Evolutionary conservation across 108 stramenopile species (phyloP), one percentile per base, ranked within the genome.

Genomic region (Aurantiochytrium sp.): DNA sequence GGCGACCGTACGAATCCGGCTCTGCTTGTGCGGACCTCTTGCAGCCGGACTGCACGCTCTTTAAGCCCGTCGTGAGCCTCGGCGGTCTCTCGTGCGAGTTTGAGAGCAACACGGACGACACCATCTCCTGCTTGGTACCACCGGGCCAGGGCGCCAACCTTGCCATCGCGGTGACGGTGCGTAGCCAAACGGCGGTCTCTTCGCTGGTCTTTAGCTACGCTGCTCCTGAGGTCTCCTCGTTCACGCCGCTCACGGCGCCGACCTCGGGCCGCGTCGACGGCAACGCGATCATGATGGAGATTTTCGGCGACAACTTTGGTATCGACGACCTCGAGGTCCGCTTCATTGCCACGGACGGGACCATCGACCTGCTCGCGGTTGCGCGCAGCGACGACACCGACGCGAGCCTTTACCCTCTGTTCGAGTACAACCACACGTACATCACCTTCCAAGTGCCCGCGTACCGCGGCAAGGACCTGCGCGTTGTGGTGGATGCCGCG

Each of bases 61-160:
- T 81, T 24, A 12, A 17, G 39, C 73, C 73, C 12, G 19, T 6
- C 42, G 45, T 81, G 10, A 39, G 21, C 36, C 45, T 81, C 6
- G 73, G 73, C 1, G 73, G 45, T 2, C 73, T 81, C 32, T 12
- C 45, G 19, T 81, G 73, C 54, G 32, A 24, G 27, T 21, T 55
- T 19, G 37, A 27, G 22, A 88, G 81, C 73, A 85, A 85, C 54
- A 86, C 24, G 68, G 86, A 89, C 36, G 68, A n/a, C 10, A 12
- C 37, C 4, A 30, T 89, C 3, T 4, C 27, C 17, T 89, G 85
- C 34, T 24, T 59, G 39, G 41, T 86, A 3, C 89, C 89, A 4
- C 30, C 42, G 6, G 89, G 89, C 12, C 86, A 89, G 41, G 89
- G 89, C 4, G 53, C 27, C 4, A 22, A 53, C 19, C 45, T 89